Percentiles rank a stretch among this genome's conserved stretches.
Evolutionary conservation across 371 early-diverging fungal genomes (phyloP).

Genomic region (Mucor indicus): DNA sequence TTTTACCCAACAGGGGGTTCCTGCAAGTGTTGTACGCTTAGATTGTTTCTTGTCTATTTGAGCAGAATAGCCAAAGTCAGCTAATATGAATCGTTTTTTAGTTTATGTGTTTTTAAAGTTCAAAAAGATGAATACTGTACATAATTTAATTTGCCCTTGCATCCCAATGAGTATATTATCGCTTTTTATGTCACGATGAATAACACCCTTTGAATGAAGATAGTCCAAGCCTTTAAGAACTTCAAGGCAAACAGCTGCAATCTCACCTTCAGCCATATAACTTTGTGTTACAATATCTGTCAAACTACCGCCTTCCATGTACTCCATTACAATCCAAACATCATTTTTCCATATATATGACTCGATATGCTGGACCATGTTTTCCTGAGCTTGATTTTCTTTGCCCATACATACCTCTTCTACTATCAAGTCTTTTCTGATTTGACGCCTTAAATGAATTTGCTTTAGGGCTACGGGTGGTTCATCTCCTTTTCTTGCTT

Average conservation of each 20-base stretch:
- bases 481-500: slow-evolving; percentile 59
- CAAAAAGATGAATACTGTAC: too few relatives aligned
- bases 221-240: slow-evolving; percentile 46
- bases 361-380: slow-evolving; percentile 84
- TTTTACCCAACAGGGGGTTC: slow-evolving; percentile 79
- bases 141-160: slow-evolving; percentile 81
- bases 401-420: slow-evolving; percentile 87
- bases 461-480: slow-evolving; percentile 81
- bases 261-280: slow-evolving; percentile 84
- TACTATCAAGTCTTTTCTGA: slow-evolving; percentile 85
- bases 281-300: slow-evolving; percentile 81
- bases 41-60: slow-evolving; percentile 63
- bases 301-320: slow-evolving; percentile 87
- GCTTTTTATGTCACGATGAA: slow-evolving; percentile 93
- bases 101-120: too few relatives aligned
- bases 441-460: slow-evolving; percentile 83
- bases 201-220: slow-evolving; percentile 82
- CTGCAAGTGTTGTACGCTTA: slow-evolving; percentile 80
- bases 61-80: slow-evolving; percentile 91
- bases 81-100: too few relatives aligned
- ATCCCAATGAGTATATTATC: slow-evolving; percentile 84
- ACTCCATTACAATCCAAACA: slow-evolving; percentile 88
- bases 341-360: slow-evolving; percentile 72
- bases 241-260: slow-evolving; percentile 79
- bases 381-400: slow-evolving; percentile 72